Evolutionary conservation across 2,329 filamentous ascomycete genomes (phyloP), one percentile per base, ranked within the genome.

Genomic region (Fusarium tuaranense): DNA sequence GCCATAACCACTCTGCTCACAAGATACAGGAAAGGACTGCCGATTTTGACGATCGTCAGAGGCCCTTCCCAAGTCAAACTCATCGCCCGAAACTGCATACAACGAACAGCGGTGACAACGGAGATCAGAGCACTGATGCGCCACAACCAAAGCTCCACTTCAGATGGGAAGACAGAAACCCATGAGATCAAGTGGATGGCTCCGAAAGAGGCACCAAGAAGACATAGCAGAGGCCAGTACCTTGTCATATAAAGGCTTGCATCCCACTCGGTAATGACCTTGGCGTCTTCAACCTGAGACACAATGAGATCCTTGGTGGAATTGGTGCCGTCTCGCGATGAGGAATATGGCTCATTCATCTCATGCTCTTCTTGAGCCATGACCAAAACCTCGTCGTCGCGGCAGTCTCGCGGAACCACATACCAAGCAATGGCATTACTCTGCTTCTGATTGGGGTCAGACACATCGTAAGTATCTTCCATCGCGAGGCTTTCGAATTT

Each of bases 221-320:
- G 39, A 34, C 65, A 72, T 8, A 72, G 22, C 16, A 72, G 48
- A 16, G 70, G 69, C 61, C 70, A 72, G n/a, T 68, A 71, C 20
- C 65, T 62, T 13, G 69, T 59, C 70, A 72, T 69, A 10, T 69
- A 71, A 5, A 72, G 60, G 27, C 39, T 63, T 1, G 70, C 48
- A 14, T 60, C 65, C 70, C 65, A 72, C 14, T 71, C 60, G 6
- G 60, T 69, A 34, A 69, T 69, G 27, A 62, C 18, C 4, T 51
- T 61, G 5, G 18, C 38, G 16, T 27, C 39, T 44, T 69, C 44
- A 12, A 44, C 10, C 41, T 44, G n/a, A 20, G 41, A 13, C n/a
- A 44, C 41, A 44, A 44, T 44, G 41, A 44, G 41, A 44, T 44
- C 41, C 41, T 44, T 44, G 41, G 41, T 22, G 3, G 41, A 44